Evolutionary conservation across 176 grass and related monocot species (phyloP).

Genomic region (Puccinellia tenuiflora): DNA sequence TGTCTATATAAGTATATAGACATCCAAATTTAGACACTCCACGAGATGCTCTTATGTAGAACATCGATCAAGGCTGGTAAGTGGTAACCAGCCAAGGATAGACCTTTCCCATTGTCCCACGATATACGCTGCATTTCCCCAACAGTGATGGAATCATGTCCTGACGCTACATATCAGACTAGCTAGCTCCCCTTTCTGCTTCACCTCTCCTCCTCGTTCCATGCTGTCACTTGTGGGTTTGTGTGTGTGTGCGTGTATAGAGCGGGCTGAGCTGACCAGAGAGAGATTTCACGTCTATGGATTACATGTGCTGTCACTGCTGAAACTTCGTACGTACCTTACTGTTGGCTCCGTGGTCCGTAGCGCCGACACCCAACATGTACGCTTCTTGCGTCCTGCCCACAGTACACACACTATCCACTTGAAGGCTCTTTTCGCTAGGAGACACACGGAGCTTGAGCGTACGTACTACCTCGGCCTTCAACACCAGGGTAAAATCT

Average conservation of each 20-base stretch:
- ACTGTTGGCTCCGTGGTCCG: neutral
- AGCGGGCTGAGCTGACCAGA: neutral
- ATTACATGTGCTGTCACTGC: conserved; percentile 12
- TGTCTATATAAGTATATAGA: too few relatives aligned
- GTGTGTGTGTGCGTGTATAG: too few relatives aligned
- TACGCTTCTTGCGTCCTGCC: neutral
- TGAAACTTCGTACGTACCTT: neutral
- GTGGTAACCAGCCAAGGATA: neutral
- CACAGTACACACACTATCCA: neutral
- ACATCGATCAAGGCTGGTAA: neutral
- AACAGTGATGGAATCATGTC: neutral
- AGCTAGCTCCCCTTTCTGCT: too few relatives aligned
- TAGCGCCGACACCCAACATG: neutral
- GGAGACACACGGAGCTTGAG: neutral
- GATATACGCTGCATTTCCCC: neutral
- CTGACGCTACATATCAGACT: neutral
- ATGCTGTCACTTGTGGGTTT: neutral
- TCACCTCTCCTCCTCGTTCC: neutral
- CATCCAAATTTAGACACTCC: too few relatives aligned
- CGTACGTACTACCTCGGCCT: neutral
- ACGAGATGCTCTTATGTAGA: too few relatives aligned
- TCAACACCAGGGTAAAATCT: neutral
- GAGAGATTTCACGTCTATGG: neutral
- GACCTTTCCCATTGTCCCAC: neutral
- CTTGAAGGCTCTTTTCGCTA: neutral